Conservation (phyloP, 1,284 basidiomycete genomes). For the Leccinum subspadiceum region DNA sequence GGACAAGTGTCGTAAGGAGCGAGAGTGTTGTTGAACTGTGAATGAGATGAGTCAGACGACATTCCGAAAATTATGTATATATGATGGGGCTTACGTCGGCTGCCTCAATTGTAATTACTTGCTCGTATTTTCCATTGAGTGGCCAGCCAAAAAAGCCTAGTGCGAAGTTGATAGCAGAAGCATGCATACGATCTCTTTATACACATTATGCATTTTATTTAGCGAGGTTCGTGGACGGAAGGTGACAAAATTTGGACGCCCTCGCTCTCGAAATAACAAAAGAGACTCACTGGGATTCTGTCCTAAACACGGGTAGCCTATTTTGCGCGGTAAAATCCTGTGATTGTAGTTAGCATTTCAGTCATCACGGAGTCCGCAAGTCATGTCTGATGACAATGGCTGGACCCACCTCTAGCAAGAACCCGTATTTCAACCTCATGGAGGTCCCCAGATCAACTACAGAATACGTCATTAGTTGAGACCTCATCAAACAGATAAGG, state of each 20-base stretch:
- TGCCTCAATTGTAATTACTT: conserved; percentile 78
- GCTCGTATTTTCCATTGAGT: conserved; percentile 72
- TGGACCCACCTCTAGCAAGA: conserved; percentile 57
- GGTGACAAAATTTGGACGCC: not conserved
- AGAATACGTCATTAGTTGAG: conserved; percentile 4
- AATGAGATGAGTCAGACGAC: not conserved
- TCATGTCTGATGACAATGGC: not conserved
- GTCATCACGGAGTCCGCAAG: not conserved
- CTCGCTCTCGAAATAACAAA: not conserved
- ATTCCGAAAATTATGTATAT: not conserved
- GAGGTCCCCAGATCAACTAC: conserved; percentile 71
- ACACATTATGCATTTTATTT: not conserved
- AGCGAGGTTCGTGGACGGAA: not conserved
- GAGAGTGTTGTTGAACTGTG: conserved; percentile 32
- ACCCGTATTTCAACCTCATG: conserved; percentile 77
- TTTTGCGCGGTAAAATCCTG: conserved; percentile 75
- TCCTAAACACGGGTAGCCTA: conserved; percentile 81
- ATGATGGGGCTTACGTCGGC: conserved; percentile 44
- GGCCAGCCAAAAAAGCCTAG: conserved; percentile 88
- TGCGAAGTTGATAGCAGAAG: conserved; percentile 82
- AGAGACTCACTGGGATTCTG: conserved; percentile 72
- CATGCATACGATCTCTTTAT: conserved; percentile 74
- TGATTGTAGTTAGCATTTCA: not conserved
- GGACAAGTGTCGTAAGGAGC: conserved; percentile 40
- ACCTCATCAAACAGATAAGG: not conserved